phyloP scores from a whole-genome alignment of 768 basidiomycete species.

The Termitomyces titanicus region DNA sequence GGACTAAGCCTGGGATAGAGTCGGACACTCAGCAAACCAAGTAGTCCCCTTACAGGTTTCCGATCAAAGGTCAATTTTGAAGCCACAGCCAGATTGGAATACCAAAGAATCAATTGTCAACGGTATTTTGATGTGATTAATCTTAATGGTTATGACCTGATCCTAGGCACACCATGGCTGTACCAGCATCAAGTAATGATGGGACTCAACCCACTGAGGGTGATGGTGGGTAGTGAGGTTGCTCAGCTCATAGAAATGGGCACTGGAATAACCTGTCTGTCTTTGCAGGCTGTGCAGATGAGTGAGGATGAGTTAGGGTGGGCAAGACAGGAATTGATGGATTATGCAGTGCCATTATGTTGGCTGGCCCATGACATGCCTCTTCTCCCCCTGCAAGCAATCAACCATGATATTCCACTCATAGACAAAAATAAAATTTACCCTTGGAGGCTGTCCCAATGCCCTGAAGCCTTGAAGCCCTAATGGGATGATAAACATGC shows the following conservation, averaged over 20 bases:
- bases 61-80: too few relatives aligned
- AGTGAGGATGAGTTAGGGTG: slow-evolving; percentile 9
- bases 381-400: slow-evolving; percentile 27
- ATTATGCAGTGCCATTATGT: not conserved
- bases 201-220: too few relatives aligned
- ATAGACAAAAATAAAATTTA: slow-evolving; percentile 14
- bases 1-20: too few relatives aligned
- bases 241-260: not conserved
- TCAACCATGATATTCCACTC: not conserved
- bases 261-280: not conserved
- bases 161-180: too few relatives aligned
- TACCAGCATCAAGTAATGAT: too few relatives aligned
- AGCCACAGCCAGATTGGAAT: too few relatives aligned
- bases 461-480: slow-evolving; percentile 32
- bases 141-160: too few relatives aligned
- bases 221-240: too few relatives aligned
- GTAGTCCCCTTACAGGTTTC: too few relatives aligned
- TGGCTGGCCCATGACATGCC: slow-evolving; percentile 19
- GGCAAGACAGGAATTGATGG: slow-evolving; percentile 13
- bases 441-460: slow-evolving; percentile 31
- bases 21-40: too few relatives aligned
- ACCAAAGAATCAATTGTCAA: too few relatives aligned
- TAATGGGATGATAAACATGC: slow-evolving; percentile 28
- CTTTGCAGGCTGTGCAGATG: slow-evolving; percentile 6
- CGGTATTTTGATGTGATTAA: too few relatives aligned